phyloP scores from a whole-genome alignment of 495 filamentous ascomycete species.

The Parachaetomium inaequale region DNA sequence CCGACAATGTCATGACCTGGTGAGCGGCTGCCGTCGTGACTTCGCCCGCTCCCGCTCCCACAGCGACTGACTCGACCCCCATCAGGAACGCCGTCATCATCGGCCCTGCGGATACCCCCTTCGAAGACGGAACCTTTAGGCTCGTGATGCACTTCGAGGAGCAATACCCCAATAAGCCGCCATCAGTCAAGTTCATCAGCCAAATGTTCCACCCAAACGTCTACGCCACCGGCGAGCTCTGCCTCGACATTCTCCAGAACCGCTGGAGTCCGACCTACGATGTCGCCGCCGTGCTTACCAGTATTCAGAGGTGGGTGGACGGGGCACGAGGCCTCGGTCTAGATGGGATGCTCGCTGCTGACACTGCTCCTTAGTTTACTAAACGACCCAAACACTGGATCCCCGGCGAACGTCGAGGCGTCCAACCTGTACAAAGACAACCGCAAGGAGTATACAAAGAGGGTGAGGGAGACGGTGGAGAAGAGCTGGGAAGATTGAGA shows the following conservation, averaged over 20 bases:
- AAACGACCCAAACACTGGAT: conserved; percentile 96
- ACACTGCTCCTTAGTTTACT: conserved; percentile 61
- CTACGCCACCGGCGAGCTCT: conserved; percentile 94
- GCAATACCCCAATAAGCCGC: conserved; percentile 96
- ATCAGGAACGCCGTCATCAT: conserved; percentile 98
- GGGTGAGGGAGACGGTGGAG: conserved; percentile 94
- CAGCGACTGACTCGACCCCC: conserved; percentile 5
- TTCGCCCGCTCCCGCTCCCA: background rate
- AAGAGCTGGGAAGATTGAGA: conserved; percentile 94
- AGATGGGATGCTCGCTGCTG: conserved; percentile 4
- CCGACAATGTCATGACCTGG: conserved; percentile 99
- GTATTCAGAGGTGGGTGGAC: conserved; percentile 80
- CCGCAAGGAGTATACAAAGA: conserved; percentile 89
- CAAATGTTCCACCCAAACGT: conserved; percentile 99
- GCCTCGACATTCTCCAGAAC: conserved; percentile 95
- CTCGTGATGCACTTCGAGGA: conserved; percentile 99
- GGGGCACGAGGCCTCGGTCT: background rate
- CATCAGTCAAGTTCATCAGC: conserved; percentile 96
- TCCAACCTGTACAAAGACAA: conserved; percentile 99
- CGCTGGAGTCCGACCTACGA: conserved; percentile 99
- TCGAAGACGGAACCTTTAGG: conserved; percentile 96
- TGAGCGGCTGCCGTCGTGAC: conserved; percentile 40
- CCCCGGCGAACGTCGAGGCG: conserved; percentile 95
- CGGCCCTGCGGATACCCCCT: conserved; percentile 93
- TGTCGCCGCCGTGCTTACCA: conserved; percentile 93